A percentile compares a stretch with the other conserved stretches of the same genome.
These are phyloP conservation scores for Pyrrhoderma noxium DNA, from an alignment of 1,284 basidiomycete genomes.

Conservation along the genomic window DNA sequence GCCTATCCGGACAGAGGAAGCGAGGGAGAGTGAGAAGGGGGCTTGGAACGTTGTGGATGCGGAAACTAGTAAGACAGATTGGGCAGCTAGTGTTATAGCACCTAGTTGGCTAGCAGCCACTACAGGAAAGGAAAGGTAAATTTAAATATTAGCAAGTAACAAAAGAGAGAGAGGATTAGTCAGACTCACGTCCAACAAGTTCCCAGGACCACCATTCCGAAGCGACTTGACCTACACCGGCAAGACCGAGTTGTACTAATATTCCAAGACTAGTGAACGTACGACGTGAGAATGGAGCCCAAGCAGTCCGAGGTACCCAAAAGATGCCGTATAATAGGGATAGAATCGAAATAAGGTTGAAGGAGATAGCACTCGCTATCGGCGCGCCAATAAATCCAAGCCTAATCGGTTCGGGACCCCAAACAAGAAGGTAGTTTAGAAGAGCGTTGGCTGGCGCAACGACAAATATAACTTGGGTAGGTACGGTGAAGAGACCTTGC, in stretches of 20 bases:
- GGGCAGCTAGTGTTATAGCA: constrained; percentile 57
- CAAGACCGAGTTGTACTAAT: constrained; percentile 67
- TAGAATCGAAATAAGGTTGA: constrained; percentile 73
- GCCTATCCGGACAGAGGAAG: constrained; percentile 81
- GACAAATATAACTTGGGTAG: constrained; percentile 78
- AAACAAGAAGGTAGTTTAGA: constrained; percentile 82
- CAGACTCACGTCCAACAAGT: constrained; percentile 47
- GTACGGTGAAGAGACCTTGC: constrained; percentile 81
- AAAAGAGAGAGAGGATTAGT: constrained; percentile 20
- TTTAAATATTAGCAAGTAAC: not conserved
- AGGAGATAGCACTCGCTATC: constrained; percentile 81
- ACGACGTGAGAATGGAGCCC: constrained; percentile 69
- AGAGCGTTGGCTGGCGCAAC: constrained; percentile 84
- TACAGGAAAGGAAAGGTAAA: not conserved
- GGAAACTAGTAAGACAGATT: constrained; percentile 69
- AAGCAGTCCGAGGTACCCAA: constrained; percentile 73
- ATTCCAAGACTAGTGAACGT: constrained; percentile 69
- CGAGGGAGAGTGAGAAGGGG: constrained; percentile 75
- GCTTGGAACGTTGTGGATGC: constrained; percentile 79
- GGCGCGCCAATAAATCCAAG: constrained; percentile 94
- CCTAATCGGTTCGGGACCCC: constrained; percentile 71
- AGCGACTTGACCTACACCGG: constrained; percentile 62
- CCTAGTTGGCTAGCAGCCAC: constrained; percentile 36
- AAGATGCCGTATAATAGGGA: constrained; percentile 70
- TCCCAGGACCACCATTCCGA: constrained; percentile 95